These are phyloP conservation scores for Cajanus cajan DNA, from an alignment of 306 rosid genomes.

Conservation along the genomic window DNA sequence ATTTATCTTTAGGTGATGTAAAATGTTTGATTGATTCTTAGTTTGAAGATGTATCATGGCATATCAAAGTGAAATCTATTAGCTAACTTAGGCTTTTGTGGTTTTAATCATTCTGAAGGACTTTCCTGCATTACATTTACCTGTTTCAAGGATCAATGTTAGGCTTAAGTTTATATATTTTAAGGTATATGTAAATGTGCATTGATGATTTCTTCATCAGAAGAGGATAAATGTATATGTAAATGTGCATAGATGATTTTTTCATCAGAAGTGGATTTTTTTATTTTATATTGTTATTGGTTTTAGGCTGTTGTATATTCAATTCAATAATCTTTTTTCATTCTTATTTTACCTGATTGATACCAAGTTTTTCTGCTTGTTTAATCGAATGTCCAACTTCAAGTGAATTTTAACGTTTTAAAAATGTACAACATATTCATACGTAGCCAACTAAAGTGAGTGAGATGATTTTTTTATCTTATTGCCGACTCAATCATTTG, in stretches of 20 bases:
- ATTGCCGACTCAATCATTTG: slow-evolving; percentile 17
- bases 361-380: slow-evolving; percentile 6
- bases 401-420: neutral
- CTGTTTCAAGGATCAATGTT: neutral
- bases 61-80: neutral
- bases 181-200: neutral
- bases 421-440: neutral
- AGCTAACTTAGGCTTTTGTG: neutral
- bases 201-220: neutral
- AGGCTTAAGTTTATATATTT: neutral
- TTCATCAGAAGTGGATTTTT: neutral
- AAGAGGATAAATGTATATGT: neutral
- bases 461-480: neutral
- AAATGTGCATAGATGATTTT: neutral
- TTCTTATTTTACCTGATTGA: slow-evolving; percentile 12
- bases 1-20: slow-evolving; percentile 64
- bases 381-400: neutral
- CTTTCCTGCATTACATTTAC: neutral
- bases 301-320: neutral
- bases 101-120: slow-evolving; percentile 17
- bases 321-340: neutral
- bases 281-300: neutral
- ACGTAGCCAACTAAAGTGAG: neutral
- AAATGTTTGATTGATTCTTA: neutral
- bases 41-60: slow-evolving; percentile 18